Base-by-base conservation (phyloP, 2,329 filamentous ascomycete genomes). In the Orbilia brochopaga region DNA sequence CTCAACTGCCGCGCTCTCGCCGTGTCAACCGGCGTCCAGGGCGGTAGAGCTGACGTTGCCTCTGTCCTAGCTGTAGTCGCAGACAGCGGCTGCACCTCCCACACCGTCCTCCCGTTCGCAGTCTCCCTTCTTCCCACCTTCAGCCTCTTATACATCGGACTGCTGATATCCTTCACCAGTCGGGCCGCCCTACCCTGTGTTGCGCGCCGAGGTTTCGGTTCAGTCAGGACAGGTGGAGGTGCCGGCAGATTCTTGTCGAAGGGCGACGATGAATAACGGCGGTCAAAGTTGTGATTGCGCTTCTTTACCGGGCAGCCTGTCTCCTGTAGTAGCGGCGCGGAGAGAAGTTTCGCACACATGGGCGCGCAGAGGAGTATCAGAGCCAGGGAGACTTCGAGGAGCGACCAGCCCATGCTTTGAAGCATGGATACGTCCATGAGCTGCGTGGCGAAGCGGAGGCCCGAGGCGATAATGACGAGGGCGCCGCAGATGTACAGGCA, bases 401-500 rank as follows among this genome's bases (percentile, higher is more conserved):
- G 70, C 1, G 74, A 74, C 76, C 76, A 77, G 17, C 75, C 75
- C 55, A 77, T 75, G 56, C 75, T 74, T 74, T 76, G 76, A 66
- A 77, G 62, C 60, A 76, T 63, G 44, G 75, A 69, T 65, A 79
- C 78, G 2, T 76, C 59, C 51, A 78, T 76, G 8, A 79, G 75
- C 42, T 77, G 74, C 27, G 77, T 78, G 10, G 76, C 77, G 32
- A 77, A 76, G 61, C 77, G 78, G 58, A 78, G 78, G 8, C 76
- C 75, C 13, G 67, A 76, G 6, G 77, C 76, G 44, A 75, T 62
- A 42, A 77, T 75, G 6, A 77, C 75, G 50, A 76, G 74, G 11
- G 73, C 75, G 67, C 76, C 53, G 67, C 75, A 56, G 74, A 70
- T 57, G 74, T 76, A 57, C 69, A 75, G 35, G 73, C 56, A 13